These are phyloP conservation scores for Psilocybe azurescens DNA, from an alignment of 768 basidiomycete species.

Conservation along the genomic window DNA sequence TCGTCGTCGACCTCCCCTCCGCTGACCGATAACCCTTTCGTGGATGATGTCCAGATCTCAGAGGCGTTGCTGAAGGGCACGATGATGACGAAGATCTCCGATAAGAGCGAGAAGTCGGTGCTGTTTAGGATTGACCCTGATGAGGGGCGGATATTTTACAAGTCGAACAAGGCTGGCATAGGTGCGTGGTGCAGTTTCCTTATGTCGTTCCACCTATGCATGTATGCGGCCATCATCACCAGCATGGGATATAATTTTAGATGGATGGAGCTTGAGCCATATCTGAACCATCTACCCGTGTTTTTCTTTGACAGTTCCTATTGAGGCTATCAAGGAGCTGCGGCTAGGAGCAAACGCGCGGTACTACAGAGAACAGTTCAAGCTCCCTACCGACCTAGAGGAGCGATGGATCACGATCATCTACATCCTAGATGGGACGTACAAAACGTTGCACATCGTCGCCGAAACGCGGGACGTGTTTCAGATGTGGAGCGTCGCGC, in stretches of 20 bases:
- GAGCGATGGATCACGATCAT: constrained; percentile 86
- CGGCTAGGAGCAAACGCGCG: constrained; percentile 73
- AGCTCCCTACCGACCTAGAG: constrained; percentile 63
- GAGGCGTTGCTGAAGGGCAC: constrained; percentile 59
- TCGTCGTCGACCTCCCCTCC: constrained; percentile 6
- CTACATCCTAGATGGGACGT: constrained; percentile 75
- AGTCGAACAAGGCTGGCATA: constrained; percentile 63
- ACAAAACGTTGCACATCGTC: constrained; percentile 88
- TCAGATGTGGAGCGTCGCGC: constrained; percentile 60
- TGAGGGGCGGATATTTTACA: constrained; percentile 75
- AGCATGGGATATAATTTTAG: no score
- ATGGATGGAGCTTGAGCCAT: no score
- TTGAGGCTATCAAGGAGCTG: constrained; percentile 88
- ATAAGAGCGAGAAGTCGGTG: constrained; percentile 71
- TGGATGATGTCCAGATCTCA: constrained; percentile 53
- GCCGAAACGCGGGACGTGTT: constrained; percentile 60
- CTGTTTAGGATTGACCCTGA: constrained; percentile 77
- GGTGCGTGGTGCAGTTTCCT: constrained; percentile 46
- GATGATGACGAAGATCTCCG: constrained; percentile 82
- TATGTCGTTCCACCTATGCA: constrained; percentile 2
- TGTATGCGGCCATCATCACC: not conserved
- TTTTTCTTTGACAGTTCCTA: constrained; percentile 59
- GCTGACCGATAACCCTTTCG: constrained; percentile 20
- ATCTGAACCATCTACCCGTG: not conserved
- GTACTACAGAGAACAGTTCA: constrained; percentile 75